These are phyloP conservation scores for Candida gorgasii DNA, from an alignment of 805 yeast species.

Conservation along the genomic window DNA sequence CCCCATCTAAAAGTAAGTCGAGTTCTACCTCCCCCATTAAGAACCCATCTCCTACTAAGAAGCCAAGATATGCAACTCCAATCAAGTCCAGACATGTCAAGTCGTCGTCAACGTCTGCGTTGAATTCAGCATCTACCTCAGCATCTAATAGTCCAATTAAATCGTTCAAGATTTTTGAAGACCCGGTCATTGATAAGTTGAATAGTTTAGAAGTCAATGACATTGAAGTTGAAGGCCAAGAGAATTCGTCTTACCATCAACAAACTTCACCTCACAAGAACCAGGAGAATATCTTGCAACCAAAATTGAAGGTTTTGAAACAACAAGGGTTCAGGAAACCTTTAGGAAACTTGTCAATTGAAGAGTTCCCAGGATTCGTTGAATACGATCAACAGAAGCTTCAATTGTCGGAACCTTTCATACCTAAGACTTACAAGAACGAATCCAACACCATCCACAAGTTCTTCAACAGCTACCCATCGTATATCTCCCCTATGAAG, in stretches of 20 bases:
- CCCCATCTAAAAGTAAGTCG: constrained; percentile 11
- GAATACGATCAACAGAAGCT: neutral
- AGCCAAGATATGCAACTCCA: constrained; percentile 8
- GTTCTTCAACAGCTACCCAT: constrained; percentile 13
- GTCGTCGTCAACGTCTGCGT: constrained; percentile 1
- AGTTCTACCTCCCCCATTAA: constrained; percentile 16
- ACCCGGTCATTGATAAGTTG: constrained; percentile 1
- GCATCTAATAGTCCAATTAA: constrained; percentile 1
- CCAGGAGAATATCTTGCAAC: constrained; percentile 36
- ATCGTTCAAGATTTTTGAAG: constrained; percentile 10
- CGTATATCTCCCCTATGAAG: constrained; percentile 18
- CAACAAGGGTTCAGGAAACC: constrained; percentile 16
- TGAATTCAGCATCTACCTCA: constrained; percentile 7
- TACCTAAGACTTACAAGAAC: constrained; percentile 16
- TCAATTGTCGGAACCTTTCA: constrained; percentile 12
- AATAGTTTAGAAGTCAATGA: constrained; percentile 11
- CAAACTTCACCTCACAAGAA: constrained; percentile 10
- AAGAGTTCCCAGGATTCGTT: constrained; percentile 14
- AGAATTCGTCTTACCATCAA: constrained; percentile 4
- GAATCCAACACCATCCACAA: constrained; percentile 19
- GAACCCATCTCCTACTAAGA: constrained; percentile 14
- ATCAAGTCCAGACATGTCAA: constrained; percentile 6
- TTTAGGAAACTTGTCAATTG: constrained; percentile 12
- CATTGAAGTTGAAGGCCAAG: constrained; percentile 16
- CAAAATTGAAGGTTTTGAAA: constrained; percentile 11